Percentiles rank a stretch among this genome's conserved stretches.
Conservation (phyloP, 495 filamentous ascomycete species). For the Hyphodiscus hymeniophilus region DNA sequence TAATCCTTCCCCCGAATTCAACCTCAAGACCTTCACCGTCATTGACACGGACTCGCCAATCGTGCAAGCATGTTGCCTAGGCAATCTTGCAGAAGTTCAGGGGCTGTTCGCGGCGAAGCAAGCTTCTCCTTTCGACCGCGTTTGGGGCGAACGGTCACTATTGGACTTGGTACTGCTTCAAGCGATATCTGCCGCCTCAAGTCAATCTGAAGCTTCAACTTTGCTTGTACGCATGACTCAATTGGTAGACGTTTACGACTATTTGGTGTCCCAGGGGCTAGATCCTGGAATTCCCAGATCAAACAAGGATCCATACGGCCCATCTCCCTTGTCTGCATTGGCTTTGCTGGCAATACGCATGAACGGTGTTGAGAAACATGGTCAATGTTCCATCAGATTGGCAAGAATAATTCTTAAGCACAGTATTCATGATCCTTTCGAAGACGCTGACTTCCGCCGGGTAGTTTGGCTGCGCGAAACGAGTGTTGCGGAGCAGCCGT, state of each 20-base stretch:
- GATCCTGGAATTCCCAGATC: conserved; percentile 1
- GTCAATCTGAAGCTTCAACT: background rate
- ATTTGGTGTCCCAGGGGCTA: background rate
- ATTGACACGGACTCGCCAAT: background rate
- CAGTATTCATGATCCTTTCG: background rate
- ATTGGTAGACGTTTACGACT: background rate
- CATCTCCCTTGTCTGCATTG: background rate
- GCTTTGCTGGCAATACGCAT: no score
- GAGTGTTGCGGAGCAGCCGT: background rate
- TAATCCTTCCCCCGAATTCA: background rate
- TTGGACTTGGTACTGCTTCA: background rate
- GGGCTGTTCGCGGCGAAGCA: background rate
- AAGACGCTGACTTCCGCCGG: background rate
- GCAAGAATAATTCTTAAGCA: background rate
- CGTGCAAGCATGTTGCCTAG: background rate
- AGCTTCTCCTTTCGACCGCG: background rate
- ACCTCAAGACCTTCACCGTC: background rate
- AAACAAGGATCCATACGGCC: background rate
- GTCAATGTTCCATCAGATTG: background rate
- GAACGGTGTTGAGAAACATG: no score
- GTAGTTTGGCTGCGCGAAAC: background rate
- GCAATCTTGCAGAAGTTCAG: background rate
- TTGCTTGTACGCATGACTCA: background rate
- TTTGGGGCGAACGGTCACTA: conserved; percentile 1
- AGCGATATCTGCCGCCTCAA: background rate